phyloP scores from a whole-genome alignment of 176 grass and related monocot species.

The Microstegium vimineum region DNA sequence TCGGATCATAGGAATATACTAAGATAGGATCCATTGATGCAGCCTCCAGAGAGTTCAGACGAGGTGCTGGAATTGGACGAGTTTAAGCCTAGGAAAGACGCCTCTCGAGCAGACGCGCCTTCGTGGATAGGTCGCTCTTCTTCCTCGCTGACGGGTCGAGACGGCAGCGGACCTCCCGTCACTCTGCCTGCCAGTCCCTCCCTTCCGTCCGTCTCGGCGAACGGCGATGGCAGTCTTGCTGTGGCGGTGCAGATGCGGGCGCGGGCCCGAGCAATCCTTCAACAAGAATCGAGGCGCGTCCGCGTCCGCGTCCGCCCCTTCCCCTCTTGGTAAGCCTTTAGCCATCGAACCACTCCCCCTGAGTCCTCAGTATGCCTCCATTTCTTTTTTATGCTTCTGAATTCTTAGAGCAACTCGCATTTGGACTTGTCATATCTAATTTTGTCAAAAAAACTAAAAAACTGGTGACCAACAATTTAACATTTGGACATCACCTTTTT shows the following conservation, averaged over 20 bases:
- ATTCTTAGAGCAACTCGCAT: no score
- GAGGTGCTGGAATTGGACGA: neutral
- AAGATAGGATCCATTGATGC: no score
- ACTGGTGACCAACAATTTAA: no score
- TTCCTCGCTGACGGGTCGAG: neutral
- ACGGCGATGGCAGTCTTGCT: constrained; percentile 24
- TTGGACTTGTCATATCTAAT: no score
- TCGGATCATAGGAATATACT: no score
- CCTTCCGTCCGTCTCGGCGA: constrained; percentile 9
- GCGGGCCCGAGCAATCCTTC: constrained; percentile 2
- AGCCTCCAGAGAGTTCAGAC: neutral
- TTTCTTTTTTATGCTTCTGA: neutral
- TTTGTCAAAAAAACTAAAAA: no score
- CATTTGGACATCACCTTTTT: no score
- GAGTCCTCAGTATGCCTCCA: neutral
- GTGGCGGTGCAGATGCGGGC: constrained; percentile 28
- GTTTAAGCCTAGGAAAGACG: neutral
- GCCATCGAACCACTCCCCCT: neutral
- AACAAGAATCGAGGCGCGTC: constrained; percentile 13
- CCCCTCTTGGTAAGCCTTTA: constrained; percentile 9
- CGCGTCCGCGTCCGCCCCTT: neutral
- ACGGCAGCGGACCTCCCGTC: neutral
- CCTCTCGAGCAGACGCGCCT: neutral
- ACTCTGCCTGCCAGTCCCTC: neutral
- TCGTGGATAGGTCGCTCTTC: neutral